Conservation (phyloP, 108 stramenopile genomes). For the Skeletonema costatum region DNA sequence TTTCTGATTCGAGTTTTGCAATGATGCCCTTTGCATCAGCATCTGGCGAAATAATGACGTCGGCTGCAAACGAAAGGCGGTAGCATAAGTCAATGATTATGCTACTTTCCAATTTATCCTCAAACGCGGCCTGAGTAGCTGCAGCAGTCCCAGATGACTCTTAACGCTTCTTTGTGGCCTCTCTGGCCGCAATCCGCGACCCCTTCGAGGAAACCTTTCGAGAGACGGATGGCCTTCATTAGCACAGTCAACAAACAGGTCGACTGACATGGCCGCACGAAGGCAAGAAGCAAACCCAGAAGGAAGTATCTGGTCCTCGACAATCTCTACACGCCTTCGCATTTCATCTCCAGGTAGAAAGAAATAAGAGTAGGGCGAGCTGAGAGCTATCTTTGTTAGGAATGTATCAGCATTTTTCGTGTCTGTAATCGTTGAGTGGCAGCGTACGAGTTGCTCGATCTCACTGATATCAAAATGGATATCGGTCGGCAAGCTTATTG, state of each 20-base stretch:
- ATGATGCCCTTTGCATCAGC: constrained; percentile 28
- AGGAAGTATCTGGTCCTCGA: constrained; percentile 52
- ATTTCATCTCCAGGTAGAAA: constrained; percentile 62
- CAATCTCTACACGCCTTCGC: constrained; percentile 40
- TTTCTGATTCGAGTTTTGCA: constrained; percentile 39
- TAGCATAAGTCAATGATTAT: constrained; percentile 46
- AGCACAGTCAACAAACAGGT: constrained; percentile 54
- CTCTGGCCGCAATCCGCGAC: constrained; percentile 50
- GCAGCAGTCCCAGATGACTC: constrained; percentile 43
- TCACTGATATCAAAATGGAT: constrained; percentile 56
- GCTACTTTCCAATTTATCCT: constrained; percentile 27
- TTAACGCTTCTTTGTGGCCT: constrained; percentile 42
- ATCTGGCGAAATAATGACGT: constrained; percentile 25
- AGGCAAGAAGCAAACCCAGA: constrained; percentile 48
- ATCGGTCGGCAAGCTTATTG: constrained; percentile 52
- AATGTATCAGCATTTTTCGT: constrained; percentile 38
- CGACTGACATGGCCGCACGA: constrained; percentile 46
- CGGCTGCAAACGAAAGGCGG: constrained; percentile 37
- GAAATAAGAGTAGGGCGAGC: constrained; percentile 54
- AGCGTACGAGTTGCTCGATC: constrained; percentile 57
- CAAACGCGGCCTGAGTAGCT: constrained; percentile 20
- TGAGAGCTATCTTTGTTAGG: constrained; percentile 49
- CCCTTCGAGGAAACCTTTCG: constrained; percentile 50
- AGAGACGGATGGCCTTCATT: constrained; percentile 29
- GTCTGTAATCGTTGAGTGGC: constrained; percentile 41